Evolutionary conservation across 805 yeast species (phyloP).

Genomic region (Torulaspora quercuum): DNA sequence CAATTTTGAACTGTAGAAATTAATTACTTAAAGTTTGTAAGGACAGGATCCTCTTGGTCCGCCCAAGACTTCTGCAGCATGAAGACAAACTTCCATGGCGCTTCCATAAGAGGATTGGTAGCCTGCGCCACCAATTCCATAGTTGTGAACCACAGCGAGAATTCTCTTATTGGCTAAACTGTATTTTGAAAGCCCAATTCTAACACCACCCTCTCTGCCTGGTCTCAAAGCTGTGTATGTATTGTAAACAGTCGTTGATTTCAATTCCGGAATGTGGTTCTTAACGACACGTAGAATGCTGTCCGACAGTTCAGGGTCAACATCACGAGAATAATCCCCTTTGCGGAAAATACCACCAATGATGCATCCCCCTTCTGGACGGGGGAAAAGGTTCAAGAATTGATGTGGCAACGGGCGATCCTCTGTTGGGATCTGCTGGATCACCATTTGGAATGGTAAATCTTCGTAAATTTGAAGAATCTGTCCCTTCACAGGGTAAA

Average conservation of each 20-base stretch:
- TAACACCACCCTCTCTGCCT: slow-evolving; percentile 56
- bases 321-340: slow-evolving; percentile 34
- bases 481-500: slow-evolving; percentile 59
- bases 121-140: slow-evolving; percentile 76
- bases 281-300: slow-evolving; percentile 48
- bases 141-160: slow-evolving; percentile 51
- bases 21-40: slow-evolving; percentile 2
- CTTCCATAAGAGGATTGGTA: slow-evolving; percentile 70
- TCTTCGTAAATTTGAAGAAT: slow-evolving; percentile 50
- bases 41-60: slow-evolving; percentile 20
- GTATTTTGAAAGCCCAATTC: slow-evolving; percentile 44
- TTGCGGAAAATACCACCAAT: slow-evolving; percentile 51
- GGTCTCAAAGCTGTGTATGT: slow-evolving; percentile 56
- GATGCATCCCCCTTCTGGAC: slow-evolving; percentile 69
- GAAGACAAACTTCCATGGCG: slow-evolving; percentile 44
- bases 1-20: no score
- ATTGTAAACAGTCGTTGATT: slow-evolving; percentile 20
- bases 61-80: slow-evolving; percentile 33
- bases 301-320: slow-evolving; percentile 45
- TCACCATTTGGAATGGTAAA: slow-evolving; percentile 37
- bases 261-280: slow-evolving; percentile 28
- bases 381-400: slow-evolving; percentile 58
- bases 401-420: slow-evolving; percentile 36
- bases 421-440: slow-evolving; percentile 26
- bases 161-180: slow-evolving; percentile 15